Percentiles rank a stretch among this genome's conserved stretches.
These are phyloP conservation scores for Ceratocystiopsis sp. DNA, from an alignment of 2,329 filamentous ascomycete species.

Conservation along the genomic window DNA sequence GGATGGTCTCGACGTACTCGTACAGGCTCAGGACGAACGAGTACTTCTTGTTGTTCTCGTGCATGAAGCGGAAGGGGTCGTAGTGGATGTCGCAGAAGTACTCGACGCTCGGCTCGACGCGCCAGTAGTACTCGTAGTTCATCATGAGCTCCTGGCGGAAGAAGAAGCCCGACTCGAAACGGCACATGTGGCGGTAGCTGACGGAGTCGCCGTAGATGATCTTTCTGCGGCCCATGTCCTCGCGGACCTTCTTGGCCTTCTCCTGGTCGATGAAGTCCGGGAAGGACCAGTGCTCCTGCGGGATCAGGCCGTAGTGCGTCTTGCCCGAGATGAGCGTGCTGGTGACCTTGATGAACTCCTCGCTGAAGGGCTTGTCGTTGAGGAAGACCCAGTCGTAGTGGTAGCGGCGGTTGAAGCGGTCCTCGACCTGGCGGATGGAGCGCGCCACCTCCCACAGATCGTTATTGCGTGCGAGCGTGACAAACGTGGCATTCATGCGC, in stretches of 20 bases:
- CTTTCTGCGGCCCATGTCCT: conserved; percentile 86
- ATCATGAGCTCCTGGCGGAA: conserved; percentile 87
- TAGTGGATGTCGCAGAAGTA: conserved; percentile 92
- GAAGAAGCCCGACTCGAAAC: conserved; percentile 98
- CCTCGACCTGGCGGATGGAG: conserved; percentile 91
- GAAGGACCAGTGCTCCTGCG: conserved; percentile 92
- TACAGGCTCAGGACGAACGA: conserved; percentile 90
- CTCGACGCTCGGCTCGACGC: conserved; percentile 92
- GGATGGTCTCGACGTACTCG: conserved; percentile 93
- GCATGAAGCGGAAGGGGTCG: conserved; percentile 94
- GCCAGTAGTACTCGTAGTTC: conserved; percentile 99
- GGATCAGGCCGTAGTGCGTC: conserved; percentile 79
- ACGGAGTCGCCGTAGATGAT: conserved; percentile 97
- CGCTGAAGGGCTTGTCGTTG: conserved; percentile 89
- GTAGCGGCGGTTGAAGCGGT: conserved; percentile 92
- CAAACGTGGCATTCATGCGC: conserved; percentile 93
- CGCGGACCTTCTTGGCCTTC: conserved; percentile 72
- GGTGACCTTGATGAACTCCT: conserved; percentile 85
- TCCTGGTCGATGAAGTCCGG: conserved; percentile 92
- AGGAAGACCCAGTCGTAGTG: conserved; percentile 99
- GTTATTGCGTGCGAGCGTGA: conserved; percentile 80
- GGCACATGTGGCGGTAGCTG: conserved; percentile 98
- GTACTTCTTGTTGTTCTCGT: conserved; percentile 94
- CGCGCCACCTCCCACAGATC: conserved; percentile 95
- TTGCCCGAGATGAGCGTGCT: conserved; percentile 79